These are phyloP conservation scores for Ustilaginoidea virens DNA, from an alignment of 2,329 filamentous ascomycete genomes.

Conservation along the genomic window DNA sequence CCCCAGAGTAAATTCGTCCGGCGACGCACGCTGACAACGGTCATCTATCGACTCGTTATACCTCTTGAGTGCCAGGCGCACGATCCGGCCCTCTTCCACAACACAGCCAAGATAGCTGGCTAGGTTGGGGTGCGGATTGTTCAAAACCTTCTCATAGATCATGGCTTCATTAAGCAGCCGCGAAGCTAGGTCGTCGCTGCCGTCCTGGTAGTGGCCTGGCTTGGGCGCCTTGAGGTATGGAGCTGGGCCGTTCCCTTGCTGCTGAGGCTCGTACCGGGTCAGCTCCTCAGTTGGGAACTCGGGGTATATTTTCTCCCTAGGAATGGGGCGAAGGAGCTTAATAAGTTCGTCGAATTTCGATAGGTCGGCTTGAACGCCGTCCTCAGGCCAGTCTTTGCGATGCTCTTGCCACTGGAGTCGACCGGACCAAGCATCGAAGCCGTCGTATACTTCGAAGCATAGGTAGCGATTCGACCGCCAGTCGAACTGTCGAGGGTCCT, in stretches of 20 bases:
- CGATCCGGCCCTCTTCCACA: background rate
- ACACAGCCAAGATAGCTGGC: background rate
- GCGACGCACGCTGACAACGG: no score
- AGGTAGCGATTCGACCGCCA: background rate
- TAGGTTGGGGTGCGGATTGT: background rate
- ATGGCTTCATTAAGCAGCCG: background rate
- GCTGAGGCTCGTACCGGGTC: background rate
- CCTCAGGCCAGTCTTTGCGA: background rate
- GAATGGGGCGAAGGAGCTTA: background rate
- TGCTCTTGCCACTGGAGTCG: background rate
- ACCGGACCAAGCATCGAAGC: background rate
- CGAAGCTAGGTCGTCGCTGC: background rate
- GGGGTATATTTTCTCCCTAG: background rate
- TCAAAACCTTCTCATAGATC: no score
- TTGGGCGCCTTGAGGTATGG: background rate
- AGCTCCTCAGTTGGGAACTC: no score
- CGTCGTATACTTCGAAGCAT: background rate
- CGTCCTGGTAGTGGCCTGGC: background rate
- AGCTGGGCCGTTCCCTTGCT: background rate
- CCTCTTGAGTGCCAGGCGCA: slow-evolving; percentile 1
- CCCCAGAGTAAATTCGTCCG: background rate
- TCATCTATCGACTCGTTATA: background rate
- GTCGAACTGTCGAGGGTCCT: background rate
- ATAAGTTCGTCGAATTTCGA: background rate
- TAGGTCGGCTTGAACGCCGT: background rate